A percentile compares a stretch with the other conserved stretches of the same genome.
phyloP scores from a whole-genome alignment of 225 moss, liverwort and hornwort species.

The Rhytidiadelphus loreus region DNA sequence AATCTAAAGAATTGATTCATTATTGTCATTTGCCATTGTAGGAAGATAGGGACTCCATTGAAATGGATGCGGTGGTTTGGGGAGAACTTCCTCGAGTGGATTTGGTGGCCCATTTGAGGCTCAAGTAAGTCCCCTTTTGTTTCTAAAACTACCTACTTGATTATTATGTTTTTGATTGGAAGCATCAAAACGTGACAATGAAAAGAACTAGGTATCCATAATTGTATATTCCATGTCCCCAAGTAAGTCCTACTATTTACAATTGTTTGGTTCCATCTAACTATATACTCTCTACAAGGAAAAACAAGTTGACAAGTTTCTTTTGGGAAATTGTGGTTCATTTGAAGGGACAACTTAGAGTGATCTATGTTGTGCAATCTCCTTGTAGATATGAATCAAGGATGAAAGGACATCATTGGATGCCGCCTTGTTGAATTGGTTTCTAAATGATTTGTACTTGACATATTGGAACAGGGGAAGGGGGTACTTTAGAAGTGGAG shows the following conservation, averaged over 20 bases:
- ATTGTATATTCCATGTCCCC: background rate
- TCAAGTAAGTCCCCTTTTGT: background rate
- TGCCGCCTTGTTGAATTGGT: background rate
- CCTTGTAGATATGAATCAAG: background rate
- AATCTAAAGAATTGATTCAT: too few relatives aligned
- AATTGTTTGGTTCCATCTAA: accelerated
- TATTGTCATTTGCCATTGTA: background rate
- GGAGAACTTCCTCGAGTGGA: background rate
- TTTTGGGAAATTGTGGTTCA: background rate
- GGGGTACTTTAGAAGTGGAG: background rate
- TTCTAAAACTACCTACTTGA: too few relatives aligned
- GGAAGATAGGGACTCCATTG: background rate
- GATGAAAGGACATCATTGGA: background rate
- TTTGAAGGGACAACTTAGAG: too few relatives aligned
- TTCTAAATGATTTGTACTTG: background rate
- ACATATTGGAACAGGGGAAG: background rate
- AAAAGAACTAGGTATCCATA: accelerated
- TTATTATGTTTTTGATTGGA: background rate
- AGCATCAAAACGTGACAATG: background rate
- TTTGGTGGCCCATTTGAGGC: too few relatives aligned
- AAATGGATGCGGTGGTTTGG: background rate
- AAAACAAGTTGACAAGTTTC: background rate
- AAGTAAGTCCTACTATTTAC: background rate
- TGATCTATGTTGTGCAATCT: background rate
- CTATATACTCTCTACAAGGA: too few relatives aligned